Evolutionary conservation across 768 basidiomycete species (phyloP).

Genomic region (Boletellus sp.): DNA sequence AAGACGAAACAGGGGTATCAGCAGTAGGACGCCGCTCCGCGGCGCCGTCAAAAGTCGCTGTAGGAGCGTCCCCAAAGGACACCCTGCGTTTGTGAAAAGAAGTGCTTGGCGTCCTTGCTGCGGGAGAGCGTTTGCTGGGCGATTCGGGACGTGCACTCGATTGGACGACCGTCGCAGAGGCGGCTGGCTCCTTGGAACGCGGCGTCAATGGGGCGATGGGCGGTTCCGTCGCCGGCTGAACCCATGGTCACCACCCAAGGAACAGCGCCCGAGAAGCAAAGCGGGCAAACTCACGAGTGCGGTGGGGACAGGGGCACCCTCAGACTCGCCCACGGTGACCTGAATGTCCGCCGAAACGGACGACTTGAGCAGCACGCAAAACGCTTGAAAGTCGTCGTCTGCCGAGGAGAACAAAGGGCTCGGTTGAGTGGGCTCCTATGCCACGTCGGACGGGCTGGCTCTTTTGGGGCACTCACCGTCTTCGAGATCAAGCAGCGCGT

Average conservation of each 20-base stretch:
- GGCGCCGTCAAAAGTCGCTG: neutral
- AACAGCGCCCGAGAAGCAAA: neutral
- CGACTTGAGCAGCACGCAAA: conserved; percentile 44
- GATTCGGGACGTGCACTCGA: neutral
- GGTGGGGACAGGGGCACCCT: neutral
- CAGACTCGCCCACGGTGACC: conserved; percentile 21
- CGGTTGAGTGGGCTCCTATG: conserved; percentile 2
- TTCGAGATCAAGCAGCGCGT: conserved; percentile 60
- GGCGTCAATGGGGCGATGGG: too few relatives aligned
- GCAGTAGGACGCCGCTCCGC: neutral
- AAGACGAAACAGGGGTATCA: neutral
- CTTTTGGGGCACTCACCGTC: conserved; percentile 49
- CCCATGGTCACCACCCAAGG: neutral
- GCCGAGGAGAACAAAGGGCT: neutral
- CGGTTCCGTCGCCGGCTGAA: neutral
- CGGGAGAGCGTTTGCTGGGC: neutral
- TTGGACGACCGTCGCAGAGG: neutral
- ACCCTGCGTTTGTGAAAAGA: conserved; percentile 28
- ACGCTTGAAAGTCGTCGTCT: conserved; percentile 83
- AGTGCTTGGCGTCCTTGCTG: neutral
- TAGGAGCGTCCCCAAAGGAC: conserved; percentile 1
- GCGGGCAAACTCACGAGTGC: conserved; percentile 9
- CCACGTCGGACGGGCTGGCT: neutral
- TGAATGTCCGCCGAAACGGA: conserved; percentile 38
- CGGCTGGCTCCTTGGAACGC: neutral